These are phyloP conservation scores for Aureobasidium lini DNA, from an alignment of 2,329 filamentous ascomycete species.

Conservation along the genomic window DNA sequence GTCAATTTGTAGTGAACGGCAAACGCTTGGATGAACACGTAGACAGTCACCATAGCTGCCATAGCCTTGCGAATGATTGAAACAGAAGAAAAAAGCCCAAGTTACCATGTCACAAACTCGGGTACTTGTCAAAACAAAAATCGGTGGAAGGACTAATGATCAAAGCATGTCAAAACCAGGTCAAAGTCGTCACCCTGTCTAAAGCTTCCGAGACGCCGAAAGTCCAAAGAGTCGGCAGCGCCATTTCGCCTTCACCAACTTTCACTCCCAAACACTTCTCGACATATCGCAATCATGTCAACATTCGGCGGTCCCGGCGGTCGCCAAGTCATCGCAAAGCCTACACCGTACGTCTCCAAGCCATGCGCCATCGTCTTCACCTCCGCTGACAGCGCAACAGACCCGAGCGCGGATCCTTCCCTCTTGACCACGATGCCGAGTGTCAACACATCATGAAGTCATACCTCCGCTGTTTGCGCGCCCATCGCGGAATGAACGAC, in stretches of 20 bases:
- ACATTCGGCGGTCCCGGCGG: constrained; percentile 65
- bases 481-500: constrained; percentile 75
- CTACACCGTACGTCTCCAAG: constrained; percentile 52
- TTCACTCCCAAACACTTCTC: neutral
- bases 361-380: neutral
- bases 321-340: constrained; percentile 55
- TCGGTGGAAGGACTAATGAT: too few species aligned
- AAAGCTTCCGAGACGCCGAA: too few species aligned
- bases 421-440: constrained; percentile 94
- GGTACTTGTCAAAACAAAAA: too few species aligned
- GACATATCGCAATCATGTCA: constrained; percentile 20
- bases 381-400: constrained; percentile 66
- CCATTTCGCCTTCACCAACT: neutral
- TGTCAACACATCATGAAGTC: constrained; percentile 82
- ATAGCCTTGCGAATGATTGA: too few species aligned
- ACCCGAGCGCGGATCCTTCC: constrained; percentile 87
- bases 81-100: too few species aligned
- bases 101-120: too few species aligned
- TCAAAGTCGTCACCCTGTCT: neutral
- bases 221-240: neutral
- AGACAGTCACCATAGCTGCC: too few species aligned
- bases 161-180: too few species aligned
- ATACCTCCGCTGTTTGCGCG: constrained; percentile 84
- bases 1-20: too few species aligned
- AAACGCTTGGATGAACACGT: too few species aligned